Conservation (phyloP, 176 grass and related monocot species). For the Guadua angustifolia region DNA sequence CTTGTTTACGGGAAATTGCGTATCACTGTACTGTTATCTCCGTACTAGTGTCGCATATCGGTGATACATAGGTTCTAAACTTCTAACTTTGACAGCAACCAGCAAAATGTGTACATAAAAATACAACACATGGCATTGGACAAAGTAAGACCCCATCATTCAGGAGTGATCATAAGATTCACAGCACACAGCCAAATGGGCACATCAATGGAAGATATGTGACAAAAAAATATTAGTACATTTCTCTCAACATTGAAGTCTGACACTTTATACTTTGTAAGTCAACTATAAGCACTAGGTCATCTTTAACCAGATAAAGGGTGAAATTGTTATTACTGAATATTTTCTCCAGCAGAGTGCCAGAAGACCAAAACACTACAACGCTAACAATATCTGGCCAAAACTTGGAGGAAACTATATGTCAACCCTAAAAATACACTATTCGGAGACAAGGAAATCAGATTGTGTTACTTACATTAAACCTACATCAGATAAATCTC, state of each 20-base stretch:
- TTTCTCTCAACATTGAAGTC: background rate
- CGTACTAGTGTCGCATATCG: too few species aligned
- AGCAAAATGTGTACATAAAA: background rate
- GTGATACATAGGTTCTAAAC: too few species aligned
- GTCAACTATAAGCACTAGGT: background rate
- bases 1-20: too few species aligned
- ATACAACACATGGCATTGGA: background rate
- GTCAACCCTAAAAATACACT: background rate
- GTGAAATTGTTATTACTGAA: background rate
- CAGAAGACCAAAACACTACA: background rate
- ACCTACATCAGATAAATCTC: background rate
- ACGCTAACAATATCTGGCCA: background rate
- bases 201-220: background rate
- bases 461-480: background rate
- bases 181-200: background rate
- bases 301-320: background rate
- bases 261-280: background rate
- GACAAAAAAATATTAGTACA: background rate
- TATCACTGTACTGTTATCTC: too few species aligned
- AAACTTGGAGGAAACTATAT: background rate
- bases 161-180: background rate
- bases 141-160: background rate
- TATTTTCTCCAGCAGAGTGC: background rate
- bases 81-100: background rate
- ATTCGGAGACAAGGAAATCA: background rate